Percentiles rank a stretch among this genome's conserved stretches.
These are phyloP conservation scores for Stagonosporopsis vannaccii DNA, from an alignment of 2,329 filamentous ascomycete species.

Conservation along the genomic window DNA sequence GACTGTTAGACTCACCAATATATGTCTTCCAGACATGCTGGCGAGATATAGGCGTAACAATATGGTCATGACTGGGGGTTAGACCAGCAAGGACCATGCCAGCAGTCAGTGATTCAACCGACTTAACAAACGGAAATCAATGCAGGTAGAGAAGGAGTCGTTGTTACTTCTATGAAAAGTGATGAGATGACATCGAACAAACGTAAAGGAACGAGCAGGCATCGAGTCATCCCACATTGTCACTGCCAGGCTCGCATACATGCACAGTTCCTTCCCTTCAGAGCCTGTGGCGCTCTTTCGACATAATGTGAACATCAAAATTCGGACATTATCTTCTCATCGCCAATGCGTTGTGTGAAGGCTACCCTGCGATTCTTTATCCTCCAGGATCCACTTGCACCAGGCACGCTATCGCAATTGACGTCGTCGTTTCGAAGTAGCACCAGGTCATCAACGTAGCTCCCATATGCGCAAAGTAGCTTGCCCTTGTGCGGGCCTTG, in stretches of 20 bases:
- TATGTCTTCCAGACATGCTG: too few species aligned
- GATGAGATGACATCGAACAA: not conserved
- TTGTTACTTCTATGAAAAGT: too few species aligned
- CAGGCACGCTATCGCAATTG: slow-evolving; percentile 41
- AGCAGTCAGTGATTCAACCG: too few species aligned
- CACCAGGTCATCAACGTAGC: slow-evolving; percentile 51
- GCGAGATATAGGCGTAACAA: too few species aligned
- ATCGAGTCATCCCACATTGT: not conserved
- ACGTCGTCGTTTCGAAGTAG: slow-evolving; percentile 29
- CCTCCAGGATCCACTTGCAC: slow-evolving; percentile 52
- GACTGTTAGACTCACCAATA: too few species aligned
- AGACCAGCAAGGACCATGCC: too few species aligned
- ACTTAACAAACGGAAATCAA: too few species aligned
- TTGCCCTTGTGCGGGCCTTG: slow-evolving; percentile 52
- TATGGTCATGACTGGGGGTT: too few species aligned
- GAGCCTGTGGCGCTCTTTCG: not conserved
- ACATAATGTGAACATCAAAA: slow-evolving; percentile 21
- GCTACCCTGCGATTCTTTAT: slow-evolving; percentile 47
- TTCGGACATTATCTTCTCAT: slow-evolving; percentile 47
- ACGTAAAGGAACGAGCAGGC: not conserved
- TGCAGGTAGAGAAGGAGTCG: not conserved
- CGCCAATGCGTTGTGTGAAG: slow-evolving; percentile 49
- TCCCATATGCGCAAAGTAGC: slow-evolving; percentile 52
- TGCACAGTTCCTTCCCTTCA: not conserved
- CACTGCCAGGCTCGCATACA: not conserved